Evolutionary conservation across 1,284 basidiomycete genomes (phyloP).

Genomic region (Tilletia horrida): DNA sequence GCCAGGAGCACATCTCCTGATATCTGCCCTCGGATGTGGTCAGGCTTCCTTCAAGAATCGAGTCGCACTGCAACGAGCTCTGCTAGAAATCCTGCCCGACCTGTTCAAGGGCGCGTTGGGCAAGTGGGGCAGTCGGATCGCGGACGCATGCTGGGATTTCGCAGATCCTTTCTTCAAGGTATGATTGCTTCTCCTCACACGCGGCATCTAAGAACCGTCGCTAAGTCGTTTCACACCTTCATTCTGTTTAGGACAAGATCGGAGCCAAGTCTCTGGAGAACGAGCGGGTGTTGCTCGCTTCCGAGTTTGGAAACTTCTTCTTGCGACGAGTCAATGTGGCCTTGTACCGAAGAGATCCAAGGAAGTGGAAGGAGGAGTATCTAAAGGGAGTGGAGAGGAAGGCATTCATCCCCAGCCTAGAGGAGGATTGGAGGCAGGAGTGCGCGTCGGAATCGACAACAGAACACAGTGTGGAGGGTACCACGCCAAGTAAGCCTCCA

Average conservation of each 20-base stretch:
- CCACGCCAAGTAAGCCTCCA: too few relatives aligned
- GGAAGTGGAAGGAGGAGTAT: constrained; percentile 37
- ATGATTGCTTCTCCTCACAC: neutral
- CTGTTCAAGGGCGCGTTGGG: constrained; percentile 31
- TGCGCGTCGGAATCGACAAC: neutral
- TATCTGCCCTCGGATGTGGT: constrained; percentile 27
- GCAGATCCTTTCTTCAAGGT: constrained; percentile 42
- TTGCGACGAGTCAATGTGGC: constrained; percentile 42
- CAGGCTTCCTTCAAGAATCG: constrained; percentile 26
- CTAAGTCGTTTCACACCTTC: too few relatives aligned
- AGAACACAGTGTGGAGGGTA: too few relatives aligned
- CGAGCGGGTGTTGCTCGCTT: constrained; percentile 33
- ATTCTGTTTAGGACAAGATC: constrained; percentile 39
- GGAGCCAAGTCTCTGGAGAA: constrained; percentile 27
- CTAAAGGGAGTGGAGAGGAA: neutral
- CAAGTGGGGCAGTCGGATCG: constrained; percentile 49
- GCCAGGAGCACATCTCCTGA: constrained; percentile 30
- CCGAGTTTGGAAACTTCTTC: constrained; percentile 44
- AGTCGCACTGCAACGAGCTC: constrained; percentile 24
- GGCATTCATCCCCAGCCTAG: neutral
- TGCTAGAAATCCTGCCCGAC: constrained; percentile 27
- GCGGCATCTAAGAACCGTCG: too few relatives aligned
- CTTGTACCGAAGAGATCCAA: constrained; percentile 38
- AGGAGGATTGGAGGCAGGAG: neutral
- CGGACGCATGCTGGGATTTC: constrained; percentile 41